These are phyloP conservation scores for Rubroboletus pulcherrimus DNA, from an alignment of 768 basidiomycete species.

Conservation along the genomic window DNA sequence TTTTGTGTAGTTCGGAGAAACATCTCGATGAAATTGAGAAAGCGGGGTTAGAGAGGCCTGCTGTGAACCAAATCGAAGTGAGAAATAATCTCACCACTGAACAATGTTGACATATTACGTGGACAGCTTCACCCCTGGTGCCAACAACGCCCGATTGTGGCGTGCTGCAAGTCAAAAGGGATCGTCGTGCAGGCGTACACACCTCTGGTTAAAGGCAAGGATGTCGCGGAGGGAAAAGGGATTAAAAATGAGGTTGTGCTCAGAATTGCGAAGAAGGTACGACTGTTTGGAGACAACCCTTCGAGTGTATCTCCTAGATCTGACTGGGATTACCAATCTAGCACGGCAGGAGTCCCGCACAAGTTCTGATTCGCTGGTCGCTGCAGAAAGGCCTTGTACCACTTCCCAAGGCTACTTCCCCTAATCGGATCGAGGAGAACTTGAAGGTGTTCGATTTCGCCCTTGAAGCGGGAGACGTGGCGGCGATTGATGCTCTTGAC, in stretches of 20 bases:
- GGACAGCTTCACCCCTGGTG: slow-evolving; percentile 71
- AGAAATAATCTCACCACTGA: not conserved
- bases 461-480: slow-evolving; percentile 60
- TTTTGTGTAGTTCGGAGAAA: slow-evolving; percentile 19
- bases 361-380: slow-evolving; percentile 51
- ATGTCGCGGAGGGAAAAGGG: slow-evolving; percentile 20
- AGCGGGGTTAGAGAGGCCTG: slow-evolving; percentile 25
- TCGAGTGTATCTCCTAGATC: not conserved
- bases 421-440: slow-evolving; percentile 68
- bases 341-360: slow-evolving; percentile 33
- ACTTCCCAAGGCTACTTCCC: slow-evolving; percentile 73
- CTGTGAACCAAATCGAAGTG: slow-evolving; percentile 30
- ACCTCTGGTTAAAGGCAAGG: slow-evolving; percentile 56
- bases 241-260: slow-evolving; percentile 49
- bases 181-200: slow-evolving; percentile 72
- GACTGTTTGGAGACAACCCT: not conserved
- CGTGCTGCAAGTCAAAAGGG: slow-evolving; percentile 57
- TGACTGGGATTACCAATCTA: slow-evolving; percentile 10
- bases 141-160: slow-evolving; percentile 72
- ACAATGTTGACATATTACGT: not conserved
- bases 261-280: slow-evolving; percentile 55
- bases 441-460: slow-evolving; percentile 70
- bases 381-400: slow-evolving; percentile 56
- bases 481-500: slow-evolving; percentile 61
- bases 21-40: slow-evolving; percentile 25